Base-by-base conservation (phyloP, 179 eudicot species). In the Beta corolliflora region DNA sequence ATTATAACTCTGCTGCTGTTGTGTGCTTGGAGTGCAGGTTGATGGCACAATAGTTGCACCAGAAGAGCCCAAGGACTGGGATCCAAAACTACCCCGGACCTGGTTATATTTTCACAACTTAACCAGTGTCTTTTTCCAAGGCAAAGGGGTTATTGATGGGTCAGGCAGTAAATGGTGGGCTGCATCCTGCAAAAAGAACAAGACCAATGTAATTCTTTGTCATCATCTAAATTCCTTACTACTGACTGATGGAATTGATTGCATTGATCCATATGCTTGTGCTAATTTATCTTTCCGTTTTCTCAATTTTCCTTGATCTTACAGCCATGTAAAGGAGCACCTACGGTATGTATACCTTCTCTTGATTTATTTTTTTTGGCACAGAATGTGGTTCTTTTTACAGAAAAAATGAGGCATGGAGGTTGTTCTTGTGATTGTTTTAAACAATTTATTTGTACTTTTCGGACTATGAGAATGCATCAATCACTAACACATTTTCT, bases 101-200 rank as follows among this genome's bases (percentile, higher is more conserved):
- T 95, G 98, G 98, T 90, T 95, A 79, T 82, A 81, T 19, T 95
- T 93, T 85, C 87, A 84, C 87, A 91, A 95, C 83, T 82, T 95
- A 70, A 89, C 82, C 7, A 85, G 88, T n/a, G 92, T 85, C 19
- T 13, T 56, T 82, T 93, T 95, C 84, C 92, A 90, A 80, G 98
- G 98, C 36, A 78, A 71, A 41, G 97, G 97, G 48, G 94, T 95
- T 41, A 87, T 94, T 77, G 97, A 95, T 85, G 98, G 98, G 36
- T 93, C 97, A 29, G 98, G 98, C 78, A 91, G 90, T 85, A 92
- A 92, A 87, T 95, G 98, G 98, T 95, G 98, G 98, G 97, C 90
- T 31, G 97, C 96, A 53, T 93, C 98, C 79, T 95, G 97, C 93
- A 93, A 95, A 84, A 93, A 81, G 86, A 93, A 92, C 85, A 93